These are phyloP conservation scores for Salix koriyanagi DNA, from an alignment of 345 rosid species.

Conservation along the genomic window DNA sequence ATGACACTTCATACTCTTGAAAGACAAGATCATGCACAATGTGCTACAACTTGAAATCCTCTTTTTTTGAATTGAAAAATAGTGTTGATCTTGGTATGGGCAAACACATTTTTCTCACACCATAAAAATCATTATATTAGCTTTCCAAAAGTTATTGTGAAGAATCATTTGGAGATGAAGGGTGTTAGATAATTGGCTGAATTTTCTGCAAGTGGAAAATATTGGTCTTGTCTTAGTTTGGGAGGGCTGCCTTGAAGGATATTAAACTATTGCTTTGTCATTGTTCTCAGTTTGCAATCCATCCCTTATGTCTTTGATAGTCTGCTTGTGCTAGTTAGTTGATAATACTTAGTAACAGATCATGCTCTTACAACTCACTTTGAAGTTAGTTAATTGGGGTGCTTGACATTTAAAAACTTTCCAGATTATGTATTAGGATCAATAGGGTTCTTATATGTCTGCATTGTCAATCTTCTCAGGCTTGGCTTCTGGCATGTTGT, in stretches of 20 bases:
- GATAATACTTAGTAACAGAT: background rate
- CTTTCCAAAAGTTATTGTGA: background rate
- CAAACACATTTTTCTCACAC: background rate
- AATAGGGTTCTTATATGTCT: background rate
- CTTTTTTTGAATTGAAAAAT: background rate
- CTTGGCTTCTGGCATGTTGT: background rate
- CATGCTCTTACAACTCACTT: background rate
- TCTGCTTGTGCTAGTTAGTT: background rate
- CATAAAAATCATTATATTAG: background rate
- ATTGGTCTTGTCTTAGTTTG: background rate
- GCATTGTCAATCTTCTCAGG: background rate
- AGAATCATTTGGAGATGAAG: background rate
- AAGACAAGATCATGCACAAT: background rate
- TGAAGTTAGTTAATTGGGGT: background rate
- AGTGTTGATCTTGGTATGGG: background rate
- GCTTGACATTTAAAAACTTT: background rate
- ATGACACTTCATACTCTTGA: background rate
- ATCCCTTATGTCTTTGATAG: background rate
- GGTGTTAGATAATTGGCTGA: background rate
- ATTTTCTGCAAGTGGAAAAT: background rate
- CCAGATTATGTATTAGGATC: background rate
- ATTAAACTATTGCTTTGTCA: background rate
- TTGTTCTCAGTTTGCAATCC: background rate
- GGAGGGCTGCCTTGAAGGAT: background rate
- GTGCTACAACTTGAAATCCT: background rate